Conservation (phyloP, 1,284 basidiomycete genomes). For the Melampsora americana region DNA sequence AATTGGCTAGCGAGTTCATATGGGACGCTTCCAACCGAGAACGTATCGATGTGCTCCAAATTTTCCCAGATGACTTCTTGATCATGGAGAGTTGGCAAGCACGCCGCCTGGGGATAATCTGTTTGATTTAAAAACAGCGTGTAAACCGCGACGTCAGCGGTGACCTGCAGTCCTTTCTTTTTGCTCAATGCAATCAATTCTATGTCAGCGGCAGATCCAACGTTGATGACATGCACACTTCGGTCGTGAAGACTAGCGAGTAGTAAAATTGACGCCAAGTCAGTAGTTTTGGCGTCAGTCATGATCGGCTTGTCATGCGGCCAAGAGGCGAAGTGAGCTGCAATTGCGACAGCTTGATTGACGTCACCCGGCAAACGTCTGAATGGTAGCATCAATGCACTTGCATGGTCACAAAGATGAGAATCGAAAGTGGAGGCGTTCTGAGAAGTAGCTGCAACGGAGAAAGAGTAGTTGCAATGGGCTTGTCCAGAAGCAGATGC, state of each 20-base stretch:
- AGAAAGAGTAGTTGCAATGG: conserved; percentile 81
- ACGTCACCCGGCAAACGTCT: conserved; percentile 60
- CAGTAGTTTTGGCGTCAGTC: conserved; percentile 85
- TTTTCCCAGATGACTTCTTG: conserved; percentile 85
- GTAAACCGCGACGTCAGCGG: conserved; percentile 92
- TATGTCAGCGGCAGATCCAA: conserved; percentile 81
- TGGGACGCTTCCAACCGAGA: conserved; percentile 82
- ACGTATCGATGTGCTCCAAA: conserved; percentile 78
- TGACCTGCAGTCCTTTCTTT: conserved; percentile 86
- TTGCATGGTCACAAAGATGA: conserved; percentile 73
- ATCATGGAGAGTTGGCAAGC: conserved; percentile 73
- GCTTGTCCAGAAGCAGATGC: conserved; percentile 63
- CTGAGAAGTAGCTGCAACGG: conserved; percentile 68
- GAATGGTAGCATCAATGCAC: conserved; percentile 80
- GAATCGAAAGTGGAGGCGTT: conserved; percentile 63
- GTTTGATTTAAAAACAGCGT: conserved; percentile 82
- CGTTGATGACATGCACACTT: conserved; percentile 89
- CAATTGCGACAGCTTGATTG: conserved; percentile 59
- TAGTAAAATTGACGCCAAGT: conserved; percentile 88
- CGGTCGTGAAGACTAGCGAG: conserved; percentile 87
- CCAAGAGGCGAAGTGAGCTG: conserved; percentile 87
- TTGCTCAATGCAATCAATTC: conserved; percentile 90
- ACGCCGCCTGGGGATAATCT: conserved; percentile 66
- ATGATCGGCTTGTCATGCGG: conserved; percentile 85
- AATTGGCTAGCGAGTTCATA: conserved; percentile 71